Base-by-base conservation (phyloP, 345 rosid species). In the Eucalyptus polybractea region DNA sequence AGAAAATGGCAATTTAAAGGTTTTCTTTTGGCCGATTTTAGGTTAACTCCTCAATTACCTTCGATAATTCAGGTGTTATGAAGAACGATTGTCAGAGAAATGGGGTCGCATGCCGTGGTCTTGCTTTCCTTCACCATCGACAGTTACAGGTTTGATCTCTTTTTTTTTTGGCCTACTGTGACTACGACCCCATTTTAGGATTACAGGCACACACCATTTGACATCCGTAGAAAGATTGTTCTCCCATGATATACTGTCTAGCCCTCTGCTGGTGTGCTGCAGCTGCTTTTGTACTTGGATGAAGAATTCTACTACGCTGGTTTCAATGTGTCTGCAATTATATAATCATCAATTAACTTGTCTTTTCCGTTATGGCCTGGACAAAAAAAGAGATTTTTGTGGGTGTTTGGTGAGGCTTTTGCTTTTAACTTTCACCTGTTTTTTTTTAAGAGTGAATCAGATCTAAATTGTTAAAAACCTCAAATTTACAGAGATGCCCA, bases 91-190 rank as follows among this genome's bases (percentile, higher is more conserved):
- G 90, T 92, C 94, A 87, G 50, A 89, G 45, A 90, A 89, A 86
- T 56, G 80, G 56, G 96, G 96, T 58, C 93, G 93, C 88, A 89
- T 93, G 91, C 96, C 98, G 53, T 92, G 87, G 81, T 95, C 94
- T 95, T 87, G 94, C 93, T 96, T 96, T 80, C 98, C 97, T 4
- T 92, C 94, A 89, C 94, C 95, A 88, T 95, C 94, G 47, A 87
- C 88, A 87, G 54, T 95, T 65, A 95, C 98, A 97, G 98, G 99
- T 97, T 76, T 2, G 15, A 76, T 76, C 47, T 21, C 83, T 19
- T 33, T 72, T 37, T 72, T 37, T 10, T 76, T 14, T 76, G 8
- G 83, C 42, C 83, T 37, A 21, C 83, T 76, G 47, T 76, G 42
- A 10, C 27, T 76, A 76, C 0, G 8, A 44, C 47, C 27, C 47